A percentile compares a stretch with the other conserved stretches of the same genome.
phyloP scores from a whole-genome alignment of 2,329 filamentous ascomycete genomes.

The Cladophialophora psammophila region DNA sequence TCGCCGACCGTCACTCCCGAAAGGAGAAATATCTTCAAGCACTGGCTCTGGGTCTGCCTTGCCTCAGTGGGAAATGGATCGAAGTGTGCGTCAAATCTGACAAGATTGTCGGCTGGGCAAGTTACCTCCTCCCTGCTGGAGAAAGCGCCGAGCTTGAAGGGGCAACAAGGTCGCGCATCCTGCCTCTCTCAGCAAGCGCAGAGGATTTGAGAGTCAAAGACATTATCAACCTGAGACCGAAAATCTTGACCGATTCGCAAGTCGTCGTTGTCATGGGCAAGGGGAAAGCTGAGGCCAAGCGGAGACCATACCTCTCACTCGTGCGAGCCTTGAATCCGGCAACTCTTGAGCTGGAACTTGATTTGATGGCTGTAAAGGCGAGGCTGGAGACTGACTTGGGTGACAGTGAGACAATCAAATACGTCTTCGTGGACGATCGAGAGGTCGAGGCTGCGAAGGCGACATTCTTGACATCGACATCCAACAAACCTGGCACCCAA shows the following conservation, averaged over 20 bases:
- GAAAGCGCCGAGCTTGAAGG: conserved; percentile 78
- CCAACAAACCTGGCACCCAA: conserved; percentile 25
- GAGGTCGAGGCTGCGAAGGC: conserved; percentile 61
- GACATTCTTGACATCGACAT: conserved; percentile 45
- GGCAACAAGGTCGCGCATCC: conserved; percentile 75
- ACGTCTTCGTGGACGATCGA: conserved; percentile 78
- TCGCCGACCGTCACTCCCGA: conserved; percentile 84
- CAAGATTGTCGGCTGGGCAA: conserved; percentile 73
- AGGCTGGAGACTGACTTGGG: conserved; percentile 40
- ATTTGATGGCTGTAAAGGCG: conserved; percentile 69
- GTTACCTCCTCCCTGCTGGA: conserved; percentile 86
- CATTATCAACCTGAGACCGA: conserved; percentile 66
- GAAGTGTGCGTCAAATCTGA: conserved; percentile 71
- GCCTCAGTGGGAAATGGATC: conserved; percentile 83
- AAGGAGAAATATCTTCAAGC: conserved; percentile 95
- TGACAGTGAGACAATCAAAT: conserved; percentile 64
- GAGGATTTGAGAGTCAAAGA: conserved; percentile 62
- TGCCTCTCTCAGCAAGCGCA: conserved; percentile 58
- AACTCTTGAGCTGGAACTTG: conserved; percentile 69
- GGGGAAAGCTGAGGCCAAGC: conserved; percentile 66
- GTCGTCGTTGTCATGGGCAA: conserved; percentile 77
- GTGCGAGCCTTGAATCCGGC: conserved; percentile 78
- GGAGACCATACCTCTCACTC: conserved; percentile 79
- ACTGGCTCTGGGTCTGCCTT: conserved; percentile 85
- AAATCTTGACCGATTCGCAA: conserved; percentile 68